Conservation (phyloP, 2,329 filamentous ascomycete species). For the Pyricularia pennisetigena region DNA sequence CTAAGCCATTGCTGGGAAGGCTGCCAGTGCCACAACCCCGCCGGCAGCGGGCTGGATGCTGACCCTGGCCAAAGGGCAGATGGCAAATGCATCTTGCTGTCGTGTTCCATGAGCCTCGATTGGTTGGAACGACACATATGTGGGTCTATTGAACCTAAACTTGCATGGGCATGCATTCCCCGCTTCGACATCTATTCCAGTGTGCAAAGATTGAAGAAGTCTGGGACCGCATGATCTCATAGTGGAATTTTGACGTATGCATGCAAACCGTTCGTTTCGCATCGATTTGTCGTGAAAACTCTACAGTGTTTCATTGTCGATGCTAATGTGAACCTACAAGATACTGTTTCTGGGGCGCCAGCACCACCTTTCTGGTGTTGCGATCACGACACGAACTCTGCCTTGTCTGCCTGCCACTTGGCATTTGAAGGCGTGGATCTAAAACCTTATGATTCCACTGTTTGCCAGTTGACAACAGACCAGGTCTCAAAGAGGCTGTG, state of each 20-base stretch:
- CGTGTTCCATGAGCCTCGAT: background rate
- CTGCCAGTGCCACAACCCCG: background rate
- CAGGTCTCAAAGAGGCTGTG: background rate
- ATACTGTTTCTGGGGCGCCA: background rate
- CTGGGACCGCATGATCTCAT: background rate
- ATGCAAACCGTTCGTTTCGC: background rate
- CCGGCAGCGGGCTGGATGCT: too few species aligned
- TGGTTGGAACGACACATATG: background rate
- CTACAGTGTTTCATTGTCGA: background rate
- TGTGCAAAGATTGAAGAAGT: background rate
- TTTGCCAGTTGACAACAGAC: background rate
- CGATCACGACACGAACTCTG: background rate
- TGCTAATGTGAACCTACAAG: background rate
- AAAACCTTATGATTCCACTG: background rate
- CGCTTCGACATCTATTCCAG: background rate
- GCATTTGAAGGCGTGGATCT: background rate
- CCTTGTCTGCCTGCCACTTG: too few species aligned
- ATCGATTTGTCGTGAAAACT: background rate
- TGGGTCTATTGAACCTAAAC: background rate
- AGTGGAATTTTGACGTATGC: background rate
- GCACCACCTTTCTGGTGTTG: background rate
- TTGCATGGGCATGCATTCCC: background rate
- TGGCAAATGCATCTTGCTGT: background rate
- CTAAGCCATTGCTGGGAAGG: background rate
- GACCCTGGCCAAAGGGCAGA: too few species aligned